phyloP scores from a whole-genome alignment of 176 grass and related monocot genomes.

The Otatea glauca region DNA sequence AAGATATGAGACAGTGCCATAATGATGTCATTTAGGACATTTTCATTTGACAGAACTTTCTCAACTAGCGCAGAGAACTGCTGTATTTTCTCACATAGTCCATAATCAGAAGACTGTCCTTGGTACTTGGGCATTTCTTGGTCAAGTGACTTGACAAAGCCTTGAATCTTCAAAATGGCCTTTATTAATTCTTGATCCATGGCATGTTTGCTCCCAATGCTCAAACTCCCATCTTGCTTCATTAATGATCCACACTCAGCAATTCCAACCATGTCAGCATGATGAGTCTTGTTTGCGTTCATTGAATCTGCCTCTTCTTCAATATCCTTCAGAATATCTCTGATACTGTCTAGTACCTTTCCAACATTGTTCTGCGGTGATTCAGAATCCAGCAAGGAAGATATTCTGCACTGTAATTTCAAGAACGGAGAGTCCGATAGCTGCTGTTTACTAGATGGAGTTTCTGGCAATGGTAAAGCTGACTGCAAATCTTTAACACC shows the following conservation, averaged over 20 bases:
- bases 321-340: constrained; percentile 81
- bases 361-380: constrained; percentile 54
- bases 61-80: constrained; percentile 66
- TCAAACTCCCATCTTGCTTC: constrained; percentile 48
- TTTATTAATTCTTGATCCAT: constrained; percentile 67
- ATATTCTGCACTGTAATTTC: constrained; percentile 82
- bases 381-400: constrained; percentile 74
- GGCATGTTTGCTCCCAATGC: constrained; percentile 40
- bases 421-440: constrained; percentile 49
- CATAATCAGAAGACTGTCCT: constrained; percentile 57
- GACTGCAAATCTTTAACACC: constrained; percentile 53
- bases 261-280: constrained; percentile 40
- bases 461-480: constrained; percentile 42
- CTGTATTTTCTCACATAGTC: constrained; percentile 71
- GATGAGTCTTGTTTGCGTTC: constrained; percentile 39
- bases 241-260: constrained; percentile 37
- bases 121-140: constrained; percentile 70
- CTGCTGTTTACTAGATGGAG: constrained; percentile 55
- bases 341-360: constrained; percentile 70
- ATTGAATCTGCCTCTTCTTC: constrained; percentile 68
- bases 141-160: constrained; percentile 78
- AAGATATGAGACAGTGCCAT: constrained; percentile 65
- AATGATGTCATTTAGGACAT: constrained; percentile 61
- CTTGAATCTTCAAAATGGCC: constrained; percentile 81
- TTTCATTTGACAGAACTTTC: constrained; percentile 65